Base-by-base conservation (phyloP, 257 asterid species). In the Solanum microdontum region DNA sequence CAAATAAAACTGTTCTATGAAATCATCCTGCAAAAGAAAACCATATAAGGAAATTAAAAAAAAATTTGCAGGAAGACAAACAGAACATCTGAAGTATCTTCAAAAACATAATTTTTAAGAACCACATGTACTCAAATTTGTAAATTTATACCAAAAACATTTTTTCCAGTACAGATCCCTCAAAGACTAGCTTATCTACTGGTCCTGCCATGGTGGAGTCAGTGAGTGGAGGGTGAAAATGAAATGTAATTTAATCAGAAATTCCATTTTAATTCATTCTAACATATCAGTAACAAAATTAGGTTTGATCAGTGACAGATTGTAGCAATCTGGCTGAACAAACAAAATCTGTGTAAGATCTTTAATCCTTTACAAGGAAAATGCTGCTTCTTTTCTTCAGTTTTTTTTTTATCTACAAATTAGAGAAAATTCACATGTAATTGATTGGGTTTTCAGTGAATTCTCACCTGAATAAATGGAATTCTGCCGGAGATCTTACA, bases 401-500 rank as follows among this genome's bases (percentile, higher is more conserved):
- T 80, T 28, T 28, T 80, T 82, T 45, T 82, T n/a, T 9, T 0
- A 82, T 48, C 43, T 45, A 17, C 13, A 85, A 68, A 85, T 12
- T 64, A 40, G 8, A 48, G 66, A 85, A 30, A 82, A 45, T 48
- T 6, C 17, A 48, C 43, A 11, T 30, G 7, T 84, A 51, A 32
- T 40, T 68, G 17, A 30, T 82, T 51, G 6, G 30, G 26, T n/a
- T 19, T 55, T 26, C 8, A 55, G 62, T 77, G 40, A 86, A 87
- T 74, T 76, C 36, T 36, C 24, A 86, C 88, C 88, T 45, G 86
- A 87, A 62, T 30, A 39, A 77, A 75, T 39, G 70, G 39, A 73
- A n/a, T 32, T 76, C 55, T 76, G 84, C 85, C 76, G 86, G 89
- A 79, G 89, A 87, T 87, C 73, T 87, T 34, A 82, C 43, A 82